These are phyloP conservation scores for Protomyces inundatus DNA, from an alignment of 1,139 yeast genomes.

Conservation along the genomic window DNA sequence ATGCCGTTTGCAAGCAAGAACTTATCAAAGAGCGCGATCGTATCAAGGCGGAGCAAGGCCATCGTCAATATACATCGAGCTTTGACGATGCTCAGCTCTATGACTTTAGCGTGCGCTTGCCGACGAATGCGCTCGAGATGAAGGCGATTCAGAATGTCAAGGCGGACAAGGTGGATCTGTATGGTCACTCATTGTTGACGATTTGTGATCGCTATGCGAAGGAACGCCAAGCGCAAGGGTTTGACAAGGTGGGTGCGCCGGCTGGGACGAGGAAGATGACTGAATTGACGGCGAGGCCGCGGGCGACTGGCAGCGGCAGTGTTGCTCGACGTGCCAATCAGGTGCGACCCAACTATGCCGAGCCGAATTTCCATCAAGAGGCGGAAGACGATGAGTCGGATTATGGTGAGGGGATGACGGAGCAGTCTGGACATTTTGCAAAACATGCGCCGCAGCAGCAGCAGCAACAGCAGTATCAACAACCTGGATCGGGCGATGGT, in stretches of 20 bases:
- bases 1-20: not conserved
- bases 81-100: not conserved
- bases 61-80: not conserved
- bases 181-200: constrained; percentile 3
- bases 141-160: not conserved
- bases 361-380: constrained; percentile 13
- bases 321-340: not conserved
- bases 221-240: constrained; percentile 3
- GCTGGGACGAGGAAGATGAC: not conserved
- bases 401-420: not conserved
- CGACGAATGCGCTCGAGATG: not conserved
- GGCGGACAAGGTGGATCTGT: not conserved
- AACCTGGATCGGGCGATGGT: not conserved
- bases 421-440: not conserved
- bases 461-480: not conserved
- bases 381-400: constrained; percentile 17
- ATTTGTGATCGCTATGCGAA: constrained; percentile 2
- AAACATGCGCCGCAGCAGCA: not conserved
- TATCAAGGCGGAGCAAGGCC: not conserved
- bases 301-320: not conserved
- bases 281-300: not conserved
- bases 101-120: not conserved
- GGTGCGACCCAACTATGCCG: constrained; percentile 11
- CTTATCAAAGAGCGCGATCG: not conserved
- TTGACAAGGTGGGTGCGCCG: not conserved